Evolutionary conservation across 345 rosid genomes (phyloP).

Genomic region (Leavenworthia alabamica): DNA sequence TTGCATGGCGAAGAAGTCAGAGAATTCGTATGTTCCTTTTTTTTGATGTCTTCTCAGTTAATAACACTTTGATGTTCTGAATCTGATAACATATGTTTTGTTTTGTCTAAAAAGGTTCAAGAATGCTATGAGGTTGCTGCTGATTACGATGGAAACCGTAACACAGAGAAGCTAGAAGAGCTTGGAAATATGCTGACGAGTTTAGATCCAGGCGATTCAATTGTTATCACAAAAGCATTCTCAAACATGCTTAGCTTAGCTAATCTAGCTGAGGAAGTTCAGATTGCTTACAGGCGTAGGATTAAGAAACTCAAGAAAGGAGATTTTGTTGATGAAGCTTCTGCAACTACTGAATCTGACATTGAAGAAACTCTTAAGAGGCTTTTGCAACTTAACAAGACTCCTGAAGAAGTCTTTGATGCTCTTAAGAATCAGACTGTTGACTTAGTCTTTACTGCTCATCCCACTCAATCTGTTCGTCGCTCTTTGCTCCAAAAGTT

Average conservation of each 20-base stretch:
- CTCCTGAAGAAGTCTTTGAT: slow-evolving; percentile 86
- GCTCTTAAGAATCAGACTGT: slow-evolving; percentile 96
- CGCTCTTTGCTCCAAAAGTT: slow-evolving; percentile 95
- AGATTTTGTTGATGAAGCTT: slow-evolving; percentile 72
- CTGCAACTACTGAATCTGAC: slow-evolving; percentile 84
- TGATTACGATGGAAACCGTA: slow-evolving; percentile 81
- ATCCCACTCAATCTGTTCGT: slow-evolving; percentile 95
- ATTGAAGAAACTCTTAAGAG: slow-evolving; percentile 90
- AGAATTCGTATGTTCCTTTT: slow-evolving; percentile 54
- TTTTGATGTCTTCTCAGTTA: not conserved
- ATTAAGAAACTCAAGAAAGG: slow-evolving; percentile 75
- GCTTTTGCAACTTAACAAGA: slow-evolving; percentile 74
- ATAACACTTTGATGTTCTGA: not conserved
- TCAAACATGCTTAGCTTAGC: slow-evolving; percentile 96
- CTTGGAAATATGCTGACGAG: slow-evolving; percentile 76
- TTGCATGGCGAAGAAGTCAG: slow-evolving; percentile 83
- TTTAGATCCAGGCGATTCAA: slow-evolving; percentile 91
- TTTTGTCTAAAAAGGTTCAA: slow-evolving; percentile 57
- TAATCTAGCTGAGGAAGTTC: slow-evolving; percentile 95
- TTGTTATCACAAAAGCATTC: slow-evolving; percentile 80
- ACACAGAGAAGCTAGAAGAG: slow-evolving; percentile 67
- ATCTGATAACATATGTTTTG: not conserved
- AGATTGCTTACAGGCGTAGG: slow-evolving; percentile 81
- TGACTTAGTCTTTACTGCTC: slow-evolving; percentile 94
- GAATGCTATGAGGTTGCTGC: slow-evolving; percentile 92